phyloP scores from a whole-genome alignment of 805 yeast species.

The Candida qinlingensis region DNA sequence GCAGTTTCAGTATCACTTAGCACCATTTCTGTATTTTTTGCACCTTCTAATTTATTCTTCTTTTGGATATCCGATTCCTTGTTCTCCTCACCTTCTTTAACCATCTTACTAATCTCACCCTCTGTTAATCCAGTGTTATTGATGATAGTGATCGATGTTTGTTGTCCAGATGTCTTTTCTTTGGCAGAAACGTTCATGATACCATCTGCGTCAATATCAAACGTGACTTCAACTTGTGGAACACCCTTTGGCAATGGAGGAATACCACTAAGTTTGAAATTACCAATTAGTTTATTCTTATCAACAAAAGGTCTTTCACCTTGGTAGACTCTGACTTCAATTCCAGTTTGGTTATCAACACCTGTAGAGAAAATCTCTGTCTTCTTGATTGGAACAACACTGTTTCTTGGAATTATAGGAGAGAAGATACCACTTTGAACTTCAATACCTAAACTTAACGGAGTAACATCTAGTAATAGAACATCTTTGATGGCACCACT shows the following conservation, averaged over 20 bases:
- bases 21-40: conserved; percentile 71
- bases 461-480: conserved; percentile 74
- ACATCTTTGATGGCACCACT: conserved; percentile 82
- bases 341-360: conserved; percentile 82
- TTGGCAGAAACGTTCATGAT: conserved; percentile 75
- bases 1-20: conserved; percentile 89
- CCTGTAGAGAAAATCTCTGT: conserved; percentile 76
- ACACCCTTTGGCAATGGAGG: conserved; percentile 76
- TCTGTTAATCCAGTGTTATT: conserved; percentile 67
- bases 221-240: conserved; percentile 73
- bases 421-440: conserved; percentile 82
- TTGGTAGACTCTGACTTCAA: conserved; percentile 71
- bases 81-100: conserved; percentile 61
- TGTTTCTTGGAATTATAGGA: conserved; percentile 71
- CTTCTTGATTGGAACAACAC: conserved; percentile 71
- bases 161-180: conserved; percentile 75
- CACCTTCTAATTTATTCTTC: conserved; percentile 62
- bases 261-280: conserved; percentile 64
- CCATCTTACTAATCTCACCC: conserved; percentile 56
- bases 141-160: conserved; percentile 68
- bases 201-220: conserved; percentile 81
- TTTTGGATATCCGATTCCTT: conserved; percentile 54
- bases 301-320: conserved; percentile 78
- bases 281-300: conserved; percentile 73
- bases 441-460: conserved; percentile 77